Evolutionary conservation across 148 eudicot species (phyloP).

Genomic region (Chenopodium berlandieri): DNA sequence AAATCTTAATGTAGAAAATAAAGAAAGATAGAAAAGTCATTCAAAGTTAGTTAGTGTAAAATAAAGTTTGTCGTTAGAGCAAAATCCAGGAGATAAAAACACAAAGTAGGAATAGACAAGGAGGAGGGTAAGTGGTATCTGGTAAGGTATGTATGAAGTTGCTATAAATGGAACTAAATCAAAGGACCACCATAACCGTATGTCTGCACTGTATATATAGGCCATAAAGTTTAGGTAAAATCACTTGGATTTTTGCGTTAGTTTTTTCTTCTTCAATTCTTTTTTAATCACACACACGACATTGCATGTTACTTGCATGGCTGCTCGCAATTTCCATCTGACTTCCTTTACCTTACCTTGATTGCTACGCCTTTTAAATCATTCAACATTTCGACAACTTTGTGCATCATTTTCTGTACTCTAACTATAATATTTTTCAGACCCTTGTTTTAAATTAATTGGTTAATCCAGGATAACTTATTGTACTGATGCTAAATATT

Average conservation of each 20-base stretch:
- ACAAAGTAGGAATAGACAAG: neutral
- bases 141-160: conserved; percentile 8
- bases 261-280: neutral
- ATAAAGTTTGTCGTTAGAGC: conserved; percentile 17
- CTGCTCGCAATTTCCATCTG: neutral
- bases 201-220: too few relatives aligned
- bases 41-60: neutral
- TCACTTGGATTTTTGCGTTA: conserved; percentile 22
- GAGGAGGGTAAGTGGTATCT: conserved; percentile 13
- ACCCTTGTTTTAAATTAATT: neutral
- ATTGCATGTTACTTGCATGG: conserved; percentile 26
- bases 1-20: too few relatives aligned
- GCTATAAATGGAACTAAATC: neutral
- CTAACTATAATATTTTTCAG: neutral
- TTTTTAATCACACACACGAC: conserved; percentile 2
- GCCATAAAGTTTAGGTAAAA: conserved; percentile 6
- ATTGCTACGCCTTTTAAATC: neutral
- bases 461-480: too few relatives aligned
- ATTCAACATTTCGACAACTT: neutral
- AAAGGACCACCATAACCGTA: neutral
- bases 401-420: neutral
- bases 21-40: too few relatives aligned
- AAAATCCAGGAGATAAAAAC: conserved; percentile 5
- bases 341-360: neutral
- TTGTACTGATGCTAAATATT: too few relatives aligned